Evolutionary conservation across 768 basidiomycete genomes (phyloP), one percentile per base, ranked within the genome.

Genomic region (Termitomyces sp.): DNA sequence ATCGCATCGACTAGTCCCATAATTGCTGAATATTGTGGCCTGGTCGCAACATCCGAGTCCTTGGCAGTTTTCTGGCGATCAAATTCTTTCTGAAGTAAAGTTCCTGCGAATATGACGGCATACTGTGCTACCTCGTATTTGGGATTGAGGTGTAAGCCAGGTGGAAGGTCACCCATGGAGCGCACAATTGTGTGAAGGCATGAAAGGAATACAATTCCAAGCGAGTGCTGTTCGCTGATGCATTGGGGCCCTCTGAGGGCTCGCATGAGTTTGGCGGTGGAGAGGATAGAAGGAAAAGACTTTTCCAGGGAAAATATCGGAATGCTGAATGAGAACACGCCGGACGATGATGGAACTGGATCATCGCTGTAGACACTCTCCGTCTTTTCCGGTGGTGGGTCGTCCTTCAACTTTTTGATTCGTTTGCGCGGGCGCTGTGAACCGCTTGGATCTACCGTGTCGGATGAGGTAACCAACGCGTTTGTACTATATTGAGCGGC

Each of bases 261-360:
- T 49, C 57, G 65, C 46, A 78, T 68, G 50, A 69, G 61, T 0
- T 60, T 61, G 21, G 68, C 59, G 4, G 72, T 65, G 14, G 58
- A 56, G 50, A 73, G 46, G 52, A 78, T 72, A 1, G 74, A 71
- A 1, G 75, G 73, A 56, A 74, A 76, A 6, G 70, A 66, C 38
- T 57, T 66, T 25, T 72, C 69, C 21, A 77, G 65, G 38, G 69
- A 56, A 53, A 72, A 73, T 8, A 46, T 62, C 6, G 61, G 62
- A 19, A 54, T 50, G 19, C 65, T 57, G 46, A 51, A 12, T 5
- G 29, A 34, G 45, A 61, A 25, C 16, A 49, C 45, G 19, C 54
- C 47, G 5, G 71, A 68, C 0, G 64, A 64, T 17, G 71, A 55
- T 11, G 67, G 63, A 0, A 59, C 62, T n/a, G 66, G 60, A 10